Evolutionary conservation across 1,284 basidiomycete species (phyloP), one percentile per base, ranked within the genome.

Genomic region (Microbotryomycetes sp.): DNA sequence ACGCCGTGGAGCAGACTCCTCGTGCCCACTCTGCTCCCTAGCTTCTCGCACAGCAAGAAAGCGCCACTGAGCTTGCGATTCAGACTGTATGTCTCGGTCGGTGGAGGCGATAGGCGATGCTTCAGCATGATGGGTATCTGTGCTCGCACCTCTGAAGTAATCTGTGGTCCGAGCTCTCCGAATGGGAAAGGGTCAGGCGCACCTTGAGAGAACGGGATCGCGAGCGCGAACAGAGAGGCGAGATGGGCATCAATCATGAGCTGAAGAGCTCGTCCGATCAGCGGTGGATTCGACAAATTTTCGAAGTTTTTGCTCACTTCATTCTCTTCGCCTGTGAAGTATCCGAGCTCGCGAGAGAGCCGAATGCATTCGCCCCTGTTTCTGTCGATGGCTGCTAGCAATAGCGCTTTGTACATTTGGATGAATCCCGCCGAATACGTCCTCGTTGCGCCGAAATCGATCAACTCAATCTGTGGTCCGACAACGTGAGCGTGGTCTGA

Each of bases 391-490:
- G 91, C 92, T 0, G 90, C 87, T 62, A 82, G 81, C 21, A 98
- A 81, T 23, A 97, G 80, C 28, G 79, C 78, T 64, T 89, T 81
- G 91, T 92, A 98, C 57, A 81, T 79, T 74, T 93, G 87, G 78
- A 97, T 93, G 73, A 98, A 98, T 62, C 82, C 81, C 66, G 85
- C 85, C 1, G 83, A 81, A 76, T 97, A 98, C 67, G 85, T 85
- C 45, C 93, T 81, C 0, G 90, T 91, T 3, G 96, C 94, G 26
- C 94, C 96, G 71, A 98, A 97, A 76, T 99, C 94, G 61, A 98
- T 89, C 23, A 99, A 79, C 70, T 91, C 89, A 54, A 97, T 80
- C 83, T 88, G 66, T 15, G 15, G 60, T 29, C 35, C 28, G 15
- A 30, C 50, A 24, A 23, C 27, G 31, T 26, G n/a, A 28, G 3